phyloP scores from a whole-genome alignment of 192 early-diverging fungal genomes.

The Entomortierella chlamydospora region DNA sequence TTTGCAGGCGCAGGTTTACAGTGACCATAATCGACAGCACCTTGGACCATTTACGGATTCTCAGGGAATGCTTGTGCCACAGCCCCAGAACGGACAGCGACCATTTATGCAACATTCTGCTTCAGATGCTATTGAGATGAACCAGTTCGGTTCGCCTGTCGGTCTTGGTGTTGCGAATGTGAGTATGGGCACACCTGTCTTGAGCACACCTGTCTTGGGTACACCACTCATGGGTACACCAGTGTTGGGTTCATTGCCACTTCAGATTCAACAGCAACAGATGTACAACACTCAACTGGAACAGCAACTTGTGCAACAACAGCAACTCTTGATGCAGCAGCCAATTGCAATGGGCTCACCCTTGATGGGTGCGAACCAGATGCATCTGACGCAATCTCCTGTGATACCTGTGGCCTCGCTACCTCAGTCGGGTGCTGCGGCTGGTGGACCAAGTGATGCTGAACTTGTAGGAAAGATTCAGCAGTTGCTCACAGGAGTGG shows the following conservation, averaged over 20 bases:
- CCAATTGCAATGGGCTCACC: slow-evolving; percentile 23
- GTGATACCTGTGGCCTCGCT: background rate
- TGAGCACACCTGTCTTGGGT: slow-evolving; percentile 12
- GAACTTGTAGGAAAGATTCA: slow-evolving; percentile 80
- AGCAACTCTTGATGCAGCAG: background rate
- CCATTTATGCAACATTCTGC: slow-evolving; percentile 8
- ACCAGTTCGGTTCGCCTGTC: slow-evolving; percentile 23
- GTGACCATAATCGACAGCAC: background rate
- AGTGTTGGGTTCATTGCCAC: too few species aligned
- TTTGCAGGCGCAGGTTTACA: slow-evolving; percentile 10
- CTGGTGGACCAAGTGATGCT: slow-evolving; percentile 74
- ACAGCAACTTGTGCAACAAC: slow-evolving; percentile 18
- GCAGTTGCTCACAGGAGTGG: slow-evolving; percentile 73
- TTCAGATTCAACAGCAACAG: slow-evolving; percentile 19
- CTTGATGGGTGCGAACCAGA: slow-evolving; percentile 18
- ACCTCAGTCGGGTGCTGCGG: background rate
- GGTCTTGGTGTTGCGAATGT: slow-evolving; percentile 35
- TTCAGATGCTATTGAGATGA: slow-evolving; percentile 40
- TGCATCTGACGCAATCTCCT: slow-evolving; percentile 15
- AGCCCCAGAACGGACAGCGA: slow-evolving; percentile 1
- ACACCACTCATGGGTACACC: slow-evolving; percentile 14
- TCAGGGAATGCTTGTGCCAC: slow-evolving; percentile 40
- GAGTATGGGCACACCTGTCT: slow-evolving; percentile 12
- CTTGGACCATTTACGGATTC: slow-evolving; percentile 35
- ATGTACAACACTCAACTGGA: slow-evolving; percentile 8